Conservation (phyloP, 106 monocot genomes). For the Narthecium ossifragum region DNA sequence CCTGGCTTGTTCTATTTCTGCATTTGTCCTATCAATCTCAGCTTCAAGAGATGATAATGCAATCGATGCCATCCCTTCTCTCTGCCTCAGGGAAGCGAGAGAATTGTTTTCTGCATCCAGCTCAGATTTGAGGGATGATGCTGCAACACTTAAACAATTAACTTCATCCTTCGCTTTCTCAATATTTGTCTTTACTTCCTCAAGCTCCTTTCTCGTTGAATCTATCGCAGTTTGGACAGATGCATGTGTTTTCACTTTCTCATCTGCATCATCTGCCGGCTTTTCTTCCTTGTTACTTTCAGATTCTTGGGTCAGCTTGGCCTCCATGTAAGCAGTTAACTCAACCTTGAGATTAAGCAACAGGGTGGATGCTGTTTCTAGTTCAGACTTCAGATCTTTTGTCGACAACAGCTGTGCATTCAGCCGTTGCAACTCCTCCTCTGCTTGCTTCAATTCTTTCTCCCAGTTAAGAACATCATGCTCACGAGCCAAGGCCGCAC, state of each 20-base stretch:
- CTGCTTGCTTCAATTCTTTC: constrained; percentile 25
- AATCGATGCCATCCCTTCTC: constrained; percentile 28
- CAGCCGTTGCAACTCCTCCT: constrained; percentile 22
- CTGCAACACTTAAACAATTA: constrained; percentile 21
- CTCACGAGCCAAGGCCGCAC: constrained; percentile 21
- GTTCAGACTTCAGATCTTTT: constrained; percentile 32
- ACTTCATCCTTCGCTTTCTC: constrained; percentile 33
- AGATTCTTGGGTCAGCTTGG: constrained; percentile 21
- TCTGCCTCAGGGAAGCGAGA: constrained; percentile 28
- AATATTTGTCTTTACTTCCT: constrained; percentile 33
- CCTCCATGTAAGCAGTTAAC: constrained; percentile 27
- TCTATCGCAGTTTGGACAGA: constrained; percentile 1
- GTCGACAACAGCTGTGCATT: constrained; percentile 17
- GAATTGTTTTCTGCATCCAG: constrained; percentile 28
- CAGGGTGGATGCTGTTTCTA: constrained; percentile 28
- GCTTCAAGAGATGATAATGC: constrained; percentile 54
- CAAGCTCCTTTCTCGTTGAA: constrained; percentile 24
- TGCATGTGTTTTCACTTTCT: constrained; percentile 2
- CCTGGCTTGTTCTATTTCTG: constrained; percentile 21
- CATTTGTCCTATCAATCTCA: constrained; percentile 31
- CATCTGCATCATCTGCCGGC: constrained; percentile 1
- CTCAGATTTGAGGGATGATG: constrained; percentile 33
- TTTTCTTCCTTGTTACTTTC: constrained; percentile 6
- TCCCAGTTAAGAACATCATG: constrained; percentile 21
- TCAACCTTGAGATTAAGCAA: constrained; percentile 31